phyloP scores from a whole-genome alignment of 768 basidiomycete species.

The Saitozyma sp. region DNA sequence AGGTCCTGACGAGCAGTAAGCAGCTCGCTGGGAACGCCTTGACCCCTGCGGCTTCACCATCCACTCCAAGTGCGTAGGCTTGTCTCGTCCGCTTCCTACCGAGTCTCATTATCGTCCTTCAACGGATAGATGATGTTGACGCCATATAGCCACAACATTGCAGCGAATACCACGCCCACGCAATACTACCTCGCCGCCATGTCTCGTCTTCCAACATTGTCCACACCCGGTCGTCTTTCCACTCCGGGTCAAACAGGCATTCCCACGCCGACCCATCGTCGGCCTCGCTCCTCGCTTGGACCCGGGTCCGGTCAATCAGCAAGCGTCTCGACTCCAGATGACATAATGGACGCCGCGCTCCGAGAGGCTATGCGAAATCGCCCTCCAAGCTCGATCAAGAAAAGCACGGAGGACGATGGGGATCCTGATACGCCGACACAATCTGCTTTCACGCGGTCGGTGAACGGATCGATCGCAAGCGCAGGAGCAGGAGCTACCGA shows the following conservation, averaged over 20 bases:
- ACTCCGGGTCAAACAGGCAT: slow-evolving; percentile 28
- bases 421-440: slow-evolving; percentile 38
- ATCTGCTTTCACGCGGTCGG: slow-evolving; percentile 2
- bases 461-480: not conserved
- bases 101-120: too few species aligned
- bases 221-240: slow-evolving; percentile 27
- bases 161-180: too few species aligned
- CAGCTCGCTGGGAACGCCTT: too few species aligned
- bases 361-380: slow-evolving; percentile 37
- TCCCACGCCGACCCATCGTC: slow-evolving; percentile 45
- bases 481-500: too few species aligned
- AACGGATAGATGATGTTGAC: too few species aligned
- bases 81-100: too few species aligned
- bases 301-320: slow-evolving; percentile 13
- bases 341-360: slow-evolving; percentile 36
- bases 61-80: too few species aligned
- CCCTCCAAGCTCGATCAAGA: slow-evolving; percentile 36
- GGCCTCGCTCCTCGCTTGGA: slow-evolving; percentile 35
- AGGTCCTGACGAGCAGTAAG: too few species aligned
- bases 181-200: slow-evolving; percentile 4
- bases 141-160: too few species aligned
- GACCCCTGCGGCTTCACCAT: too few species aligned
- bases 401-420: slow-evolving; percentile 3
- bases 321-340: slow-evolving; percentile 14
- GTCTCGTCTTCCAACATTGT: slow-evolving; percentile 40